Evolutionary conservation across 306 rosid genomes (phyloP), one percentile per base, ranked within the genome.

Genomic region (Arachis hypogaea): DNA sequence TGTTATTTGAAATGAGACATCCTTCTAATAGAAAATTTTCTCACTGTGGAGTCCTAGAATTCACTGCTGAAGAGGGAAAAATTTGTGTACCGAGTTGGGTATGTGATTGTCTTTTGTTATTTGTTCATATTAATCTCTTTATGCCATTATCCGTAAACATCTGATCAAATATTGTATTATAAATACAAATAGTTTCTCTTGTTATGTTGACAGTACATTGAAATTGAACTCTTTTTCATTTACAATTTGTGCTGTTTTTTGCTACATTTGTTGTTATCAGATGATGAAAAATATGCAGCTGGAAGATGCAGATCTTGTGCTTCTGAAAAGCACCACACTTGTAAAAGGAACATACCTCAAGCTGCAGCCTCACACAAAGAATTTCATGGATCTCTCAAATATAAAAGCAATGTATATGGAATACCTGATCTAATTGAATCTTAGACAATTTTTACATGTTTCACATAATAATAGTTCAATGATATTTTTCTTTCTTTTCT

Each of bases 201-300:
- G 2, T 33, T 33, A 33, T 33, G 38, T 2, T 2, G 38, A 4
- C 38, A 33, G 0, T 33, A 33, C 38, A 33, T 33, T 33, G 38
- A 33, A 33, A 33, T 33, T 33, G 38, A 33, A 33, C 4, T 33
- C 38, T 33, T 45, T 63, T 59, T 61, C 67, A 50, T 77, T 57
- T 28, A 76, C 68, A 56, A 46, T 57, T 50, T 65, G 0, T 7
- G 1, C 2, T 36, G 43, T 41, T 52, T 18, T 45, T 22, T 22
- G 28, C 1, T 65, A 41, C 38, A 9, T 9, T 67, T 45, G 33
- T 52, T 16, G 29, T 59, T 68, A 10, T 36, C 68, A 85, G 88
- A 88, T 85, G 92, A 88, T 88, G 92, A 66, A 85, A 69, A 83
- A 85, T 71, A 78, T 85, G 89, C 68, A 75, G 4, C 67, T 88